These are phyloP conservation scores for Diophrys sp. DNA, from an alignment of 73 alveolate genomes.

Conservation along the genomic window DNA sequence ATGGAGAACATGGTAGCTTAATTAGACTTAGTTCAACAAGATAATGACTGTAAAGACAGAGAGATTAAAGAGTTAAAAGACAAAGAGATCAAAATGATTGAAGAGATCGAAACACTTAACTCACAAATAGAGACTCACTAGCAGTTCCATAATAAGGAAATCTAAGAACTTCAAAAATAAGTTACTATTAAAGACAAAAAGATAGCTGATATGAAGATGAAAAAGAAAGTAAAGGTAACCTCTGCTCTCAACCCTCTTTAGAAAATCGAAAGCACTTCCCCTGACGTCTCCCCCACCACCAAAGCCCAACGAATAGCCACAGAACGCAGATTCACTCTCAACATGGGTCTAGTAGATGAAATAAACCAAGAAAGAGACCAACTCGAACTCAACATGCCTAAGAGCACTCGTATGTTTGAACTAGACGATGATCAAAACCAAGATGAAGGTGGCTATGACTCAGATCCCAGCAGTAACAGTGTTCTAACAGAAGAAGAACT, in stretches of 20 bases:
- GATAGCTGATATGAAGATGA: not conserved
- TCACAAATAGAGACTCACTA: not conserved
- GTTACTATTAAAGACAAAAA: not conserved
- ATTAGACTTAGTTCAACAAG: not conserved
- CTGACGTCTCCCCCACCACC: conserved; percentile 1
- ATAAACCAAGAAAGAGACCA: not conserved
- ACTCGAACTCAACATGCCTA: not conserved
- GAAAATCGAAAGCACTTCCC: no score
- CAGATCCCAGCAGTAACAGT: not conserved
- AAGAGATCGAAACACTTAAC: not conserved
- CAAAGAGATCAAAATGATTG: not conserved
- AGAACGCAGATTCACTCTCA: not conserved
- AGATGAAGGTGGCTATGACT: not conserved
- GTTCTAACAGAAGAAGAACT: not conserved
- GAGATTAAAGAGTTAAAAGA: not conserved
- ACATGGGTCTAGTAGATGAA: not conserved
- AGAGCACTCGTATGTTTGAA: not conserved
- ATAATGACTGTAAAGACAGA: not conserved
- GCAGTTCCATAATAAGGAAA: not conserved
- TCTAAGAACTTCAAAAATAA: not conserved
- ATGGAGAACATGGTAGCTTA: not conserved
- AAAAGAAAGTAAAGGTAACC: not conserved
- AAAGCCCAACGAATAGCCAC: not conserved
- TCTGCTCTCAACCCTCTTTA: no score
- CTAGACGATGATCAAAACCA: not conserved